Evolutionary conservation across 495 filamentous ascomycete species (phyloP).

Genomic region (Aspergillus campestris): DNA sequence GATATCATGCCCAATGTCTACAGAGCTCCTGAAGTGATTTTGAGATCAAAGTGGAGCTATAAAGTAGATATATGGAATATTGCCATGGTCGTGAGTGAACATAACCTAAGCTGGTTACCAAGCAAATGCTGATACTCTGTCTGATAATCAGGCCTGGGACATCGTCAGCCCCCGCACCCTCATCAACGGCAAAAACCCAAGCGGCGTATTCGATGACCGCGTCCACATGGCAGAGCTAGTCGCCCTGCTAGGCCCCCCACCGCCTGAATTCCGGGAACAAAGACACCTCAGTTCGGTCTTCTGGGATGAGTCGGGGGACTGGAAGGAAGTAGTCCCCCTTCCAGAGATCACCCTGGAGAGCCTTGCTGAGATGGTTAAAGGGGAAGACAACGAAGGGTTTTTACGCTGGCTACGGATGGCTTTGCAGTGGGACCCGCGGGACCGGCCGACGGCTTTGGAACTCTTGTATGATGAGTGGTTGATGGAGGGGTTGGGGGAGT

Average conservation of each 20-base stretch:
- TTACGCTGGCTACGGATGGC: conserved; percentile 29
- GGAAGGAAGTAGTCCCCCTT: conserved; percentile 15
- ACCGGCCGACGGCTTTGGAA: conserved; percentile 30
- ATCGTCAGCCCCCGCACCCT: conserved; percentile 10
- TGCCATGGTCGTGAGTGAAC: conserved; percentile 31
- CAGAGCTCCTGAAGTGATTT: conserved; percentile 30
- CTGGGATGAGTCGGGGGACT: conserved; percentile 16
- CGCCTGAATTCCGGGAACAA: conserved; percentile 19
- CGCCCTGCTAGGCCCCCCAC: conserved; percentile 33
- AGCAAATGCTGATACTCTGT: too few species aligned
- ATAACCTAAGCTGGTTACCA: too few species aligned
- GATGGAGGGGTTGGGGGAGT: conserved; percentile 11
- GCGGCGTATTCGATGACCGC: conserved; percentile 15
- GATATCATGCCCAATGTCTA: conserved; percentile 22
- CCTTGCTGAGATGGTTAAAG: conserved; percentile 8
- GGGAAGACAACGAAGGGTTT: conserved; percentile 28
- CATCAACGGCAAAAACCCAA: conserved; percentile 8
- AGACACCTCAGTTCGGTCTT: conserved; percentile 13
- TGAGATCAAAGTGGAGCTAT: conserved; percentile 25
- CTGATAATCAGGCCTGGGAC: conserved; percentile 5
- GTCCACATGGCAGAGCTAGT: conserved; percentile 32
- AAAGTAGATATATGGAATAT: conserved; percentile 35
- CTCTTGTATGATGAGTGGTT: conserved; percentile 35
- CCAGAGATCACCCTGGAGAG: conserved; percentile 12
- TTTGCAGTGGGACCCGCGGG: conserved; percentile 36